Base-by-base conservation (phyloP, 306 rosid species). In the Clitoria ternatea region DNA sequence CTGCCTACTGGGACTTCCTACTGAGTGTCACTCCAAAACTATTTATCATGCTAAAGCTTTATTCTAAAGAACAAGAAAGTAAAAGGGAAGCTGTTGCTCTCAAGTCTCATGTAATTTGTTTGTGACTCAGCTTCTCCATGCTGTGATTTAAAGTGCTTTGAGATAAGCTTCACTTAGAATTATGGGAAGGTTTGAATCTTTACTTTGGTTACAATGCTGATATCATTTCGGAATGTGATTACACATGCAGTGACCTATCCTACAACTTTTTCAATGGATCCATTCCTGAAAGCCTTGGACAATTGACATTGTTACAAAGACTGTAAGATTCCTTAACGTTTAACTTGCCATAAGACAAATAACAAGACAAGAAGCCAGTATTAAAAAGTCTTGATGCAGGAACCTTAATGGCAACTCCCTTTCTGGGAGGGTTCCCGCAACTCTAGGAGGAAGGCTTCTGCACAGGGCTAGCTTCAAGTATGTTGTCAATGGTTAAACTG, bases 391-490 rank as follows among this genome's bases (percentile, higher is more conserved):
- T 68, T 57, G 65, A 45, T 86, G 86, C 89, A 95, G 99, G 84
- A 86, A 87, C 84, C 91, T 91, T 32, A 95, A 95, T 83, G 76
- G 96, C 55, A 95, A 95, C 74, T 80, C 50, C 53, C 69, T 91
- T 53, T 86, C 92, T 5, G 97, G 99, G 74, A 86, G 82, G 82
- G 96, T 95, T 55, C 96, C 97, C 1, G 80, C 86, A 61, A 76
- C 92, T 39, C 83, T 95, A 2, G 99, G 88, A 29, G 97, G 92
- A 77, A 91, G 91, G 76, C 96, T 95, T 75, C 78, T 95, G 78
- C 97, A 95, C 77, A 84, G 96, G 79, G 99, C 96, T 73, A 95
- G 99, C 82, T 95, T 91, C 92, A 91, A 95, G 99, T 89, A 87
- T 64, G 99, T 71, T 40, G 48, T 74, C 43, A 8, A 61, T 64